phyloP scores from a whole-genome alignment of 2,329 filamentous ascomycete genomes.

The Cladophialophora chaetospira region DNA sequence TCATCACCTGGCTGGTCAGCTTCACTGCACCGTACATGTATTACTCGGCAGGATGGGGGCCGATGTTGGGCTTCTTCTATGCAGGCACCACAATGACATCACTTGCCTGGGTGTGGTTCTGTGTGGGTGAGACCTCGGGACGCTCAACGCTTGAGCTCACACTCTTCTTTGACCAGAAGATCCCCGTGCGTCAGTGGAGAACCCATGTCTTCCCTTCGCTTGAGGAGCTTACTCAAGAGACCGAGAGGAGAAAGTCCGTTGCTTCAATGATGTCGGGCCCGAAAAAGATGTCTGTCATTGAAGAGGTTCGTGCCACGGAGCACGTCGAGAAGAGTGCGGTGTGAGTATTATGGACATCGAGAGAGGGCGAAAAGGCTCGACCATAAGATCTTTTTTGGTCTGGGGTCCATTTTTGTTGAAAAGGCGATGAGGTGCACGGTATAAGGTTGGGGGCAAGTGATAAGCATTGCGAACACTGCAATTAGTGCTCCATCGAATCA shows the following conservation, averaged over 20 bases:
- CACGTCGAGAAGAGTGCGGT: too few species aligned
- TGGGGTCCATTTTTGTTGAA: too few species aligned
- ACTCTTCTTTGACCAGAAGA: slow-evolving; percentile 41
- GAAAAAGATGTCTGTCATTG: too few species aligned
- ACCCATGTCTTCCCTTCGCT: slow-evolving; percentile 23
- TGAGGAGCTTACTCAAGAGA: background rate
- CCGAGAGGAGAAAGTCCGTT: background rate
- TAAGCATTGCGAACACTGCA: too few species aligned
- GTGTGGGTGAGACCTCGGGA: slow-evolving; percentile 37
- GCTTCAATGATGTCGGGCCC: background rate
- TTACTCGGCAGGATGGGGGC: slow-evolving; percentile 37
- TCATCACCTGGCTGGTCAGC: slow-evolving; percentile 37
- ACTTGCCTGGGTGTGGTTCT: slow-evolving; percentile 41
- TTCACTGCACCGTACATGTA: slow-evolving; percentile 42
- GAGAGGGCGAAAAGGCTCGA: too few species aligned
- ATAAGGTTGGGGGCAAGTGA: too few species aligned
- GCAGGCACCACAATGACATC: slow-evolving; percentile 35
- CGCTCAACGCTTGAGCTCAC: slow-evolving; percentile 42
- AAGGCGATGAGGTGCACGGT: too few species aligned
- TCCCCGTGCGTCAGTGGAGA: slow-evolving; percentile 39
- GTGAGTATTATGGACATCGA: too few species aligned
- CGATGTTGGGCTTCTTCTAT: slow-evolving; percentile 42
- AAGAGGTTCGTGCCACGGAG: too few species aligned
- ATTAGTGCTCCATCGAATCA: too few species aligned
- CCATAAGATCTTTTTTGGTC: too few species aligned